Evolutionary conservation across 768 basidiomycete genomes (phyloP).

Genomic region (Trametes cubensis): DNA sequence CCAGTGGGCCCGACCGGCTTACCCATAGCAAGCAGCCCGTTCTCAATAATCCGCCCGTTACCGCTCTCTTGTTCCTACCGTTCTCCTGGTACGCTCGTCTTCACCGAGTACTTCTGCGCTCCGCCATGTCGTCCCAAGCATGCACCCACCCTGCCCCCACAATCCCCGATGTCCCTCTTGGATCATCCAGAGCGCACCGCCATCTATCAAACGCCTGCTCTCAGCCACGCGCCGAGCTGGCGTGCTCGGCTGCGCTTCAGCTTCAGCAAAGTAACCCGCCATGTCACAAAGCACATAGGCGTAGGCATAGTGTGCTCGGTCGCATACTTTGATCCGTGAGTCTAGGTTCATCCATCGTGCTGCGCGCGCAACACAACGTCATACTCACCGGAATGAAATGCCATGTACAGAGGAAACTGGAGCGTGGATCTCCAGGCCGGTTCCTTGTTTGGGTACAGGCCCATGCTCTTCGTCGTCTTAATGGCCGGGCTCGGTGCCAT

Average conservation of each 20-base stretch:
- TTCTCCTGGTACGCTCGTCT: constrained; percentile 26
- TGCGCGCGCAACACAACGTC: not conserved
- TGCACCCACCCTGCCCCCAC: constrained; percentile 9
- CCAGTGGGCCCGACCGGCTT: constrained; percentile 19
- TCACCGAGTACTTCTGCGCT: constrained; percentile 25
- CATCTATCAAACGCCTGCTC: constrained; percentile 7
- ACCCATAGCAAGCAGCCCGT: constrained; percentile 26
- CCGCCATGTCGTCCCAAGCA: constrained; percentile 21
- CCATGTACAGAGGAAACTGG: constrained; percentile 81
- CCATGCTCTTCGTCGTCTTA: constrained; percentile 79
- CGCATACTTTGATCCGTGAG: constrained; percentile 85
- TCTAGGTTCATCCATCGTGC: not conserved
- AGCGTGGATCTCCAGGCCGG: constrained; percentile 88
- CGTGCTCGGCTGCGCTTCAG: constrained; percentile 1
- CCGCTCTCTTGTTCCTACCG: constrained; percentile 30
- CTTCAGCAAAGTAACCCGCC: constrained; percentile 10
- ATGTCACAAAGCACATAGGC: constrained; percentile 48
- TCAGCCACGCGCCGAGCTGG: constrained; percentile 11
- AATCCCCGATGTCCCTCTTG: constrained; percentile 23
- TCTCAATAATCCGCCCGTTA: constrained; percentile 26
- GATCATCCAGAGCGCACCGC: constrained; percentile 25
- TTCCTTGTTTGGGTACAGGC: constrained; percentile 79
- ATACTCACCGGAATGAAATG: not conserved
- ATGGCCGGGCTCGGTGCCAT: constrained; percentile 82
- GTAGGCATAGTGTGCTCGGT: constrained; percentile 87